Evolutionary conservation across 2,329 filamentous ascomycete species (phyloP).

Genomic region (Ceratocystis cubensis): DNA sequence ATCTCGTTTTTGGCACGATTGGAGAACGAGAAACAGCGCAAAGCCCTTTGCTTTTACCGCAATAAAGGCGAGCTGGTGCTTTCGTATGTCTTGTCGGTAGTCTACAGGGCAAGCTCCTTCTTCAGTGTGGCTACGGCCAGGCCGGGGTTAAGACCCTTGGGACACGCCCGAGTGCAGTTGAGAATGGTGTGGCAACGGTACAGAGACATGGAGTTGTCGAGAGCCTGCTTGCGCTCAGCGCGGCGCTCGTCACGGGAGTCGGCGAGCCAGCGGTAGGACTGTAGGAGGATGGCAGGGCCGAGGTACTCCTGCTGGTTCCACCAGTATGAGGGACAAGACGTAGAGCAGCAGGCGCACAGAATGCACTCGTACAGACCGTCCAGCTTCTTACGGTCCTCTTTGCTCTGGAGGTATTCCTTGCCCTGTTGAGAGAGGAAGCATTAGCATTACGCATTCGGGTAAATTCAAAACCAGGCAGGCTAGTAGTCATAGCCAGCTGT

Average conservation of each 20-base stretch:
- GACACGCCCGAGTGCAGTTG: conserved; percentile 95
- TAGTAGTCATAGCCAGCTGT: neutral
- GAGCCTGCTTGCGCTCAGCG: conserved; percentile 71
- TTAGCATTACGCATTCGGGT: neutral
- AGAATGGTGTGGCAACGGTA: conserved; percentile 99
- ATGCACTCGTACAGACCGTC: conserved; percentile 99
- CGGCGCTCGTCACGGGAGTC: conserved; percentile 89
- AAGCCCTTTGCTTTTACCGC: neutral
- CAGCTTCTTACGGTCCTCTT: conserved; percentile 88
- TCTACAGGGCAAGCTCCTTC: conserved; percentile 66
- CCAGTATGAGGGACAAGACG: conserved; percentile 99
- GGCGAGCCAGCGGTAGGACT: conserved; percentile 94
- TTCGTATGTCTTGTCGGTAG: neutral
- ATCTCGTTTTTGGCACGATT: no score
- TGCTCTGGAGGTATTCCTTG: conserved; percentile 81
- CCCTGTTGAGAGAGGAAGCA: conserved; percentile 42
- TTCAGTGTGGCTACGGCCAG: conserved; percentile 95
- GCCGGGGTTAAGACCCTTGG: conserved; percentile 95
- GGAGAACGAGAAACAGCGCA: neutral
- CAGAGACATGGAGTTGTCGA: conserved; percentile 98
- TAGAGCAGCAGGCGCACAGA: conserved; percentile 97
- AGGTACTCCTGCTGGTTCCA: conserved; percentile 99
- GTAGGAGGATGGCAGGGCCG: conserved; percentile 86
- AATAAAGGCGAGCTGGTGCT: conserved; percentile 29
- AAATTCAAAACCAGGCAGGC: neutral